A percentile compares a stretch with the other conserved stretches of the same genome.
Conservation (phyloP, 1,139 yeast genomes). For the Geotrichum carabidarum region DNA sequence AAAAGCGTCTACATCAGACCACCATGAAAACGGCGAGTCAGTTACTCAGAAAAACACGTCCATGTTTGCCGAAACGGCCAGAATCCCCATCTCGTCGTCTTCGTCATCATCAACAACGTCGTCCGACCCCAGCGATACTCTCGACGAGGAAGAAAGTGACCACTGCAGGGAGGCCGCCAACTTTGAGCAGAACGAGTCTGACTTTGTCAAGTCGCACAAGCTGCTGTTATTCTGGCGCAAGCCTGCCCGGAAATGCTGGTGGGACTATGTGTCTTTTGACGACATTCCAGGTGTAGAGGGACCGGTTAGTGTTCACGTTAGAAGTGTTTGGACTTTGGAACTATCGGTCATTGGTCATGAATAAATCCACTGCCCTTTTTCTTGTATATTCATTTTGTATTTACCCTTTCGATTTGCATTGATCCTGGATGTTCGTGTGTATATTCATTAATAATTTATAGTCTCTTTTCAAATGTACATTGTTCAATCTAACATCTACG, state of each 20-base stretch:
- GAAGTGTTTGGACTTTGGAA: conserved; percentile 83
- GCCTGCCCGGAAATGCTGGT: conserved; percentile 99
- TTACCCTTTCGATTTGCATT: background rate
- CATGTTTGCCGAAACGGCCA: background rate
- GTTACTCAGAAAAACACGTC: background rate
- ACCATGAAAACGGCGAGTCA: background rate
- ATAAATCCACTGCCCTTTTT: background rate
- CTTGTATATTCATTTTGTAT: background rate
- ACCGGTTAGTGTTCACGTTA: conserved; percentile 56
- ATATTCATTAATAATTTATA: too few relatives aligned
- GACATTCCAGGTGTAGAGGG: conserved; percentile 28
- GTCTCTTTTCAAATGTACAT: too few relatives aligned
- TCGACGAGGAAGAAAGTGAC: conserved; percentile 3
- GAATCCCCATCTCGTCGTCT: background rate
- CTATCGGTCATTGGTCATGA: conserved; percentile 39
- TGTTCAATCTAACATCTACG: too few relatives aligned
- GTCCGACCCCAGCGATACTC: background rate
- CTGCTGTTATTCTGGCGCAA: conserved; percentile 89
- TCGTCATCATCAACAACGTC: background rate
- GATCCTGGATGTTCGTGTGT: too few relatives aligned
- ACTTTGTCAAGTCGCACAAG: conserved; percentile 56
- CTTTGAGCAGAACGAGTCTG: conserved; percentile 16
- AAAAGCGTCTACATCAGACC: background rate
- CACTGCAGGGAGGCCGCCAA: background rate
- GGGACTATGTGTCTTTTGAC: conserved; percentile 61